Percentiles rank a stretch among this genome's conserved stretches.
phyloP scores from a whole-genome alignment of 1,139 yeast genomes.

The Lodderomyces metapsilosis region DNA sequence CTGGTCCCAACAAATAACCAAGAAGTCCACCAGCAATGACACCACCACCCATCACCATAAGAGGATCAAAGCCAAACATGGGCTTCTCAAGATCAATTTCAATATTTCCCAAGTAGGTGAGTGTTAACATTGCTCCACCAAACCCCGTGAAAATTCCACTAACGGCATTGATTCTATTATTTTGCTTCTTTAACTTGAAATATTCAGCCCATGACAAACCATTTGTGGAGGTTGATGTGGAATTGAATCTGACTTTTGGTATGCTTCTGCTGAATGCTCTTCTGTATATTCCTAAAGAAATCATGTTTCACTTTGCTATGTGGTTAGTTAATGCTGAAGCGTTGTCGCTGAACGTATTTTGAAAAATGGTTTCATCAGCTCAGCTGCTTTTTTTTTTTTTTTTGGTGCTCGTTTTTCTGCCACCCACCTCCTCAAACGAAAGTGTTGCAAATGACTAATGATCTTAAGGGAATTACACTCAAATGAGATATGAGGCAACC shows the following conservation, averaged over 20 bases:
- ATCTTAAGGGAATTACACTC: too few relatives aligned
- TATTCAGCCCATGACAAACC: conserved; percentile 72
- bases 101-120: conserved; percentile 73
- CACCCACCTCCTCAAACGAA: too few relatives aligned
- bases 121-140: conserved; percentile 67
- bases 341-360: background rate
- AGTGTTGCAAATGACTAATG: too few relatives aligned
- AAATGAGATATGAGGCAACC: too few relatives aligned
- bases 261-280: conserved; percentile 11
- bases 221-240: conserved; percentile 16
- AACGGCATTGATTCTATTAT: conserved; percentile 65
- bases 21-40: conserved; percentile 67
- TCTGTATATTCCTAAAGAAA: conserved; percentile 13
- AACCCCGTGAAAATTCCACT: conserved; percentile 70
- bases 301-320: conserved; percentile 8
- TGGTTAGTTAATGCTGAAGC: too few relatives aligned
- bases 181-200: conserved; percentile 70
- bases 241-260: conserved; percentile 22
- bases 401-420: background rate
- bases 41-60: conserved; percentile 69
- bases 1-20: conserved; percentile 84
- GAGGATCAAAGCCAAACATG: conserved; percentile 83
- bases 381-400: background rate
- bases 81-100: conserved; percentile 82
- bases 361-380: background rate